Evolutionary conservation across 495 filamentous ascomycete genomes (phyloP).

Genomic region (Zalerion maritima): DNA sequence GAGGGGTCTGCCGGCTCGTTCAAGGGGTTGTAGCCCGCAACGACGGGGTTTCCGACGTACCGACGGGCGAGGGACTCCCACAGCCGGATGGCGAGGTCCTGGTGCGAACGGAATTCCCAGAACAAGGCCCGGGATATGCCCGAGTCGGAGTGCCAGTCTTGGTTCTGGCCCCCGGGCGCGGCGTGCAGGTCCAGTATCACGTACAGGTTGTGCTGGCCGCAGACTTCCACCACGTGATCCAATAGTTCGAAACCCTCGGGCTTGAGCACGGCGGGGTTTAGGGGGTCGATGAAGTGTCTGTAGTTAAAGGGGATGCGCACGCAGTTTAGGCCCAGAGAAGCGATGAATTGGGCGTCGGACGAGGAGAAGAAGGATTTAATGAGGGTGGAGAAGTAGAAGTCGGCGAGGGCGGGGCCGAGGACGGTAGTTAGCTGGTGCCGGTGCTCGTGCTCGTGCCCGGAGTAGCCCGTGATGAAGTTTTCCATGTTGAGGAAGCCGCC

Average conservation of each 20-base stretch:
- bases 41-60: conserved; percentile 38
- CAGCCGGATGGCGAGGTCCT: conserved; percentile 43
- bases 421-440: conserved; percentile 39
- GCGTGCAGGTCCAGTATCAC: conserved; percentile 51
- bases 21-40: conserved; percentile 52
- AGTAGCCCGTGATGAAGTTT: conserved; percentile 55
- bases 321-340: conserved; percentile 43
- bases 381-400: conserved; percentile 37
- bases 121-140: conserved; percentile 40
- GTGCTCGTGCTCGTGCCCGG: conserved; percentile 43
- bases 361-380: conserved; percentile 51
- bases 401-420: conserved; percentile 33
- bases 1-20: conserved; percentile 51
- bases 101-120: conserved; percentile 49
- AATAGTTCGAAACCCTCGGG: conserved; percentile 41
- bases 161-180: conserved; percentile 49
- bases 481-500: conserved; percentile 40
- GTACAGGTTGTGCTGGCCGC: conserved; percentile 41
- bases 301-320: conserved; percentile 52
- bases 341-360: conserved; percentile 45
- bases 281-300: conserved; percentile 49
- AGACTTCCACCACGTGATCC: conserved; percentile 44
- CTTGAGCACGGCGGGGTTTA: conserved; percentile 45
- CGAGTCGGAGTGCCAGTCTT: conserved; percentile 50
- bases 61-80: conserved; percentile 45